Evolutionary conservation across 1,284 basidiomycete genomes (phyloP).

Genomic region (Hemileia vastatrix): DNA sequence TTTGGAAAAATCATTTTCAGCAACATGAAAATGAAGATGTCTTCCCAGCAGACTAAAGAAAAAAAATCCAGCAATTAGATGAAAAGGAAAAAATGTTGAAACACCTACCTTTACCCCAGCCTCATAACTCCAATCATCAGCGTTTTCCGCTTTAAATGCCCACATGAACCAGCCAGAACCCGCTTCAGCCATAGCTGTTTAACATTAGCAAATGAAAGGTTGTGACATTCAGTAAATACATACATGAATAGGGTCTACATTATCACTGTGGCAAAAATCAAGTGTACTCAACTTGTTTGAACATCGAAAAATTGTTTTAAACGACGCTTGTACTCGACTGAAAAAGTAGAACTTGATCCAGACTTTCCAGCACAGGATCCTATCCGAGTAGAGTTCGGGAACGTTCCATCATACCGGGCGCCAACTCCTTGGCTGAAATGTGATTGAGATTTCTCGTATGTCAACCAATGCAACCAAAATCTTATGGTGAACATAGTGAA

Average conservation of each 20-base stretch:
- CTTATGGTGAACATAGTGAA: no score
- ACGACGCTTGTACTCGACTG: slow-evolving; percentile 64
- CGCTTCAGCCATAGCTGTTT: no score
- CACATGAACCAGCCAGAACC: slow-evolving; percentile 69
- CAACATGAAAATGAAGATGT: no score
- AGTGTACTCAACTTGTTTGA: background rate
- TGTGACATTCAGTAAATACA: no score
- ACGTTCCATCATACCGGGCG: slow-evolving; percentile 41
- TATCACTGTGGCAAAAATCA: background rate
- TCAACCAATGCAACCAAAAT: no score
- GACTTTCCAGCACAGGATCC: slow-evolving; percentile 66
- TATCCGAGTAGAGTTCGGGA: slow-evolving; percentile 44
- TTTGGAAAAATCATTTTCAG: no score
- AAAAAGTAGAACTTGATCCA: slow-evolving; percentile 63
- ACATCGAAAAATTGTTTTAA: background rate
- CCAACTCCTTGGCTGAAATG: slow-evolving; percentile 39
- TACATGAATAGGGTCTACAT: no score
- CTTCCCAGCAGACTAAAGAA: no score
- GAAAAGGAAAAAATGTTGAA: no score
- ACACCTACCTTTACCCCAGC: slow-evolving; percentile 37
- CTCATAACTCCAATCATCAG: slow-evolving; percentile 43
- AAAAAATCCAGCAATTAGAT: no score
- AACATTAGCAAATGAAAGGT: no score
- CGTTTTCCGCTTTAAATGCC: slow-evolving; percentile 62
- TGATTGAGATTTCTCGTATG: no score